phyloP scores from a whole-genome alignment of 208 protist species.

The Trypanosoma boissoni region DNA sequence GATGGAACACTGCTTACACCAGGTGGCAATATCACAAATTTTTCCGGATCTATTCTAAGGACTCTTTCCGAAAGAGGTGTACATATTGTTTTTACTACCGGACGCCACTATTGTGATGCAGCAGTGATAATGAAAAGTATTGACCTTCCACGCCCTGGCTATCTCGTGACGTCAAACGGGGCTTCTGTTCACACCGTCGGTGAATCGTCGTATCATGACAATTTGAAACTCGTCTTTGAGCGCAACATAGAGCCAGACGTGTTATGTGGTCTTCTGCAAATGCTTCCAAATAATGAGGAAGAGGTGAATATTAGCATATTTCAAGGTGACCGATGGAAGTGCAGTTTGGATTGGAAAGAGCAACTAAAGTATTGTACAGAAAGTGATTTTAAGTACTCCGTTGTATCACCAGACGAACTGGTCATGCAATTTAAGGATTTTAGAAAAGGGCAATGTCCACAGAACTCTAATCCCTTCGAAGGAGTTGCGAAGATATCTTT shows the following conservation, averaged over 20 bases:
- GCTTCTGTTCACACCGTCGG: conserved; percentile 19
- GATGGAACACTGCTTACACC: conserved; percentile 23
- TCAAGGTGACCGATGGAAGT: conserved; percentile 12
- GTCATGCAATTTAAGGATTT: conserved; percentile 11
- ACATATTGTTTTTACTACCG: conserved; percentile 22
- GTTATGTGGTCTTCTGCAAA: conserved; percentile 9
- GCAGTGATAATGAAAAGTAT: conserved; percentile 12
- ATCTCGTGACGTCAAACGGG: conserved; percentile 30
- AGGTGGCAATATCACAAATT: neutral
- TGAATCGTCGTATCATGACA: neutral
- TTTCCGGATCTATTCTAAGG: neutral
- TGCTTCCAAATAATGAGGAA: conserved; percentile 16
- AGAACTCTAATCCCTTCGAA: conserved; percentile 10
- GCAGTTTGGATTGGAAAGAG: conserved; percentile 1
- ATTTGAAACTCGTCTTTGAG: conserved; percentile 13
- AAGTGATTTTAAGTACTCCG: conserved; percentile 28
- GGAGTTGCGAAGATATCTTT: conserved; percentile 28
- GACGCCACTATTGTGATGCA: conserved; percentile 22
- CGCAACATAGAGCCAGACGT: neutral
- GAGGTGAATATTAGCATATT: conserved; percentile 17
- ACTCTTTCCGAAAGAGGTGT: conserved; percentile 3
- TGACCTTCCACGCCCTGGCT: conserved; percentile 18
- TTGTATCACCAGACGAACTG: conserved; percentile 22
- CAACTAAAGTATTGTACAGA: conserved; percentile 10
- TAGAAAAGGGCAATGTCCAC: neutral